phyloP scores from a whole-genome alignment of 73 alveolate species.

The Paramecium biaurelia region DNA sequence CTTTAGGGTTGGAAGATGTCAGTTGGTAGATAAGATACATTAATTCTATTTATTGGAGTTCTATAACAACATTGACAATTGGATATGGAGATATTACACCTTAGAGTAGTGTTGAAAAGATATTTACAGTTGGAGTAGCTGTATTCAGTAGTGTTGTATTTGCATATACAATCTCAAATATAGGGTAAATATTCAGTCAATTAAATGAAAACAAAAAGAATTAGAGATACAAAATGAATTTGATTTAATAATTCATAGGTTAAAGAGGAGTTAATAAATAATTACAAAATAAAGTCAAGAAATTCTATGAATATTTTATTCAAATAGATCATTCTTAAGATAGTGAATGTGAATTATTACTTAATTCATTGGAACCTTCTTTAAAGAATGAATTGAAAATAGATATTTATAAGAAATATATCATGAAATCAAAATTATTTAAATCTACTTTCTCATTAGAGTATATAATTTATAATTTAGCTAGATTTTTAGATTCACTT shows the following conservation, averaged over 20 bases:
- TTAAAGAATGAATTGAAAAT: slow-evolving; percentile 41
- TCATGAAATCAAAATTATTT: slow-evolving; percentile 11
- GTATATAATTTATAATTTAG: background rate
- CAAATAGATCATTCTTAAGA: slow-evolving; percentile 55
- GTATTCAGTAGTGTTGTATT: slow-evolving; percentile 46
- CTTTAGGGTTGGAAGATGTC: background rate
- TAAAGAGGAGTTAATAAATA: slow-evolving; percentile 12
- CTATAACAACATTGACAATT: slow-evolving; percentile 49
- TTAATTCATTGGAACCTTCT: slow-evolving; percentile 31
- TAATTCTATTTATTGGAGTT: slow-evolving; percentile 51
- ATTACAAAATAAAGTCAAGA: slow-evolving; percentile 45
- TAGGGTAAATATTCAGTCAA: slow-evolving; percentile 60
- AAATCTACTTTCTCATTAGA: slow-evolving; percentile 34
- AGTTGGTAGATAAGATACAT: slow-evolving; percentile 22
- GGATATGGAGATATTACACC: slow-evolving; percentile 66
- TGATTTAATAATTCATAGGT: background rate
- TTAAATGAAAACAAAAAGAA: slow-evolving; percentile 37
- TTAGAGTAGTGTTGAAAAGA: background rate
- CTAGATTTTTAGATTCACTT: slow-evolving; percentile 8
- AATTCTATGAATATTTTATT: slow-evolving; percentile 51
- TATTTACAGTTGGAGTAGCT: slow-evolving; percentile 2
- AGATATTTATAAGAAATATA: slow-evolving; percentile 9
- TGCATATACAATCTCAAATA: slow-evolving; percentile 42
- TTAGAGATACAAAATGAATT: slow-evolving; percentile 27
- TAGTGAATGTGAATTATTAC: background rate